Evolutionary conservation across 2,329 filamentous ascomycete species (phyloP).

Genomic region (Ustulina deusta): DNA sequence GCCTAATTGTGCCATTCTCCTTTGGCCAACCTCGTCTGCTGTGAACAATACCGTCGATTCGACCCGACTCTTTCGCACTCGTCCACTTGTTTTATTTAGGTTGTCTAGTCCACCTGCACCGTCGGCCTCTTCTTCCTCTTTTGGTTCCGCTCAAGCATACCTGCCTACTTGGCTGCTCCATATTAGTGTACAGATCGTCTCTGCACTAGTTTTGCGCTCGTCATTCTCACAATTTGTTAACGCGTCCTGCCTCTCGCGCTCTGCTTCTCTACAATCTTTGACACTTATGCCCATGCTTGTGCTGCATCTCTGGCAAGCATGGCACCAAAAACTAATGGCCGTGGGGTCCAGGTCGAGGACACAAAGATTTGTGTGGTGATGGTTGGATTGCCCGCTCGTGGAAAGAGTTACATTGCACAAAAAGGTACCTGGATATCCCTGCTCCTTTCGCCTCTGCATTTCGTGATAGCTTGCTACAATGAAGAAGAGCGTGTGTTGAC

Average conservation of each 20-base stretch:
- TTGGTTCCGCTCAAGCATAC: conserved; percentile 24
- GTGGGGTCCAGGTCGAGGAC: conserved; percentile 90
- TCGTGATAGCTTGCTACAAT: conserved; percentile 2
- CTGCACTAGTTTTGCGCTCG: conserved; percentile 14
- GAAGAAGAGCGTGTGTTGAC: conserved; percentile 3
- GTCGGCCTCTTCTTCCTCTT: conserved; percentile 13
- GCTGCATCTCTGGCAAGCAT: conserved; percentile 47
- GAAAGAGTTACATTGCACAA: conserved; percentile 97
- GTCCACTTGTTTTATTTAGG: conserved; percentile 11
- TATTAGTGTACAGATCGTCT: background rate
- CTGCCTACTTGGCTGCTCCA: conserved; percentile 15
- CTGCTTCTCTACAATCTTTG: conserved; percentile 13
- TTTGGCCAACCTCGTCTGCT: conserved; percentile 10
- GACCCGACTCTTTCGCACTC: background rate
- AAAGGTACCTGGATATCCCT: conserved; percentile 73
- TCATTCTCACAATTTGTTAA: conserved; percentile 9
- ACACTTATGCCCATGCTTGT: conserved; percentile 45
- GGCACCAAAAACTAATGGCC: conserved; percentile 66
- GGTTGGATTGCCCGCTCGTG: conserved; percentile 94
- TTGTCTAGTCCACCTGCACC: conserved; percentile 11
- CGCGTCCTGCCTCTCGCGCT: conserved; percentile 19
- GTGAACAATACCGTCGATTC: conserved; percentile 2
- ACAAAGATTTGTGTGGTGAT: conserved; percentile 98
- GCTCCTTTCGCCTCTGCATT: background rate
- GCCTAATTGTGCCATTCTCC: conserved; percentile 26